Conservation (phyloP, 2,329 filamentous ascomycete species). For the Exophiala xenobiotica region DNA sequence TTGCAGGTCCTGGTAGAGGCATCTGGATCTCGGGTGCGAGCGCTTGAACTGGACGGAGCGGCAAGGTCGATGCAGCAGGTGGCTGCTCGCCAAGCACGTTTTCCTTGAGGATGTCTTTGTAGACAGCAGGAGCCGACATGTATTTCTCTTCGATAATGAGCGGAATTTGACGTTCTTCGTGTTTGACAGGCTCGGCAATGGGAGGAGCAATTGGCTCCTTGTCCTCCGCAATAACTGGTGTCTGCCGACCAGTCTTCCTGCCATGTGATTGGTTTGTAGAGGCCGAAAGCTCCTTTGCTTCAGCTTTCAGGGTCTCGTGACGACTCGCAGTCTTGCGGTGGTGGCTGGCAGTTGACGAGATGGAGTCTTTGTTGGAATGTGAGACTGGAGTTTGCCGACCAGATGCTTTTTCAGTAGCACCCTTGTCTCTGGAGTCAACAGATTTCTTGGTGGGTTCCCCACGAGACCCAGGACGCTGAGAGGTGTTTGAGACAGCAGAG, state of each 20-base stretch:
- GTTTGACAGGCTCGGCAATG: background rate
- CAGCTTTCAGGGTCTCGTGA: conserved; percentile 14
- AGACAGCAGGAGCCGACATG: conserved; percentile 6
- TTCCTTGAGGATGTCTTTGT: conserved; percentile 5
- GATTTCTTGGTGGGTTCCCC: conserved; percentile 16
- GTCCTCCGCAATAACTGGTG: conserved; percentile 11
- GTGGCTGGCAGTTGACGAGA: conserved; percentile 5
- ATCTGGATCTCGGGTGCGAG: conserved; percentile 7
- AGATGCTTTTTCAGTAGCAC: conserved; percentile 3
- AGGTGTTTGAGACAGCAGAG: background rate
- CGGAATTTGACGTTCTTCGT: conserved; percentile 1
- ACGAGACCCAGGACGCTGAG: conserved; percentile 21
- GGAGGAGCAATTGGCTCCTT: background rate
- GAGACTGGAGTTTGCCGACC: conserved; percentile 18
- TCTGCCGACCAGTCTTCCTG: conserved; percentile 11
- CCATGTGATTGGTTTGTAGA: background rate
- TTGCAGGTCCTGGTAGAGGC: conserved; percentile 3
- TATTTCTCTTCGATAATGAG: conserved; percentile 9
- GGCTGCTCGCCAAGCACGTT: background rate
- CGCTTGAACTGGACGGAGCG: conserved; percentile 6
- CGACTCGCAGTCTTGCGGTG: conserved; percentile 11
- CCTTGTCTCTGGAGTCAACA: conserved; percentile 16
- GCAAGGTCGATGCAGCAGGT: conserved; percentile 1
- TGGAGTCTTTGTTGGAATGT: conserved; percentile 9
- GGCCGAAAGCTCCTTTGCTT: conserved; percentile 2